Evolutionary conservation across 306 rosid species (phyloP).

Genomic region (Quercus suber): DNA sequence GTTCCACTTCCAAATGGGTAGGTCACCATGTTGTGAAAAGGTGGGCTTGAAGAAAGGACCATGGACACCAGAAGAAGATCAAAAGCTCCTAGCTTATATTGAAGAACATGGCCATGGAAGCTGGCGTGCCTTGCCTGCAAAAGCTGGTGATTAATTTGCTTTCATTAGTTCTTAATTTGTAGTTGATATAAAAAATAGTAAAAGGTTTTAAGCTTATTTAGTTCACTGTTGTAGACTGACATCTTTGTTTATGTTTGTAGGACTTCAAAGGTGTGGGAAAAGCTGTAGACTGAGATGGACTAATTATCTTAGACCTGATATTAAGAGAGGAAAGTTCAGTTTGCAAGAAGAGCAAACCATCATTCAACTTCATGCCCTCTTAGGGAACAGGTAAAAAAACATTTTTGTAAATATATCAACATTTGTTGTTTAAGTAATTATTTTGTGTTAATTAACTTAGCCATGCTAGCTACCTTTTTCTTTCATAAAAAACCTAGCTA

Average conservation of each 20-base stretch:
- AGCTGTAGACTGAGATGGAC: constrained; percentile 99
- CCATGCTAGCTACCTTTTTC: background rate
- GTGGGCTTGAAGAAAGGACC: constrained; percentile 99
- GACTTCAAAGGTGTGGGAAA: constrained; percentile 98
- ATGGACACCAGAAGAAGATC: constrained; percentile 99
- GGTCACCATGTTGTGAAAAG: constrained; percentile 99
- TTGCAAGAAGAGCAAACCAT: constrained; percentile 98
- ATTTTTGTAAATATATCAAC: constrained; percentile 8
- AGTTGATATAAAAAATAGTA: background rate
- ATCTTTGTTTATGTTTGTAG: constrained; percentile 28
- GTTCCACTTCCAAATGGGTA: constrained; percentile 59
- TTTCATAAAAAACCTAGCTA: background rate
- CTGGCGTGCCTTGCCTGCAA: constrained; percentile 96
- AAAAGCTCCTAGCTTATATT: constrained; percentile 88
- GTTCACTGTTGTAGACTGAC: background rate
- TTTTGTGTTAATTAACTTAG: background rate
- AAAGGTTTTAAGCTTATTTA: background rate
- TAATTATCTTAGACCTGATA: constrained; percentile 94
- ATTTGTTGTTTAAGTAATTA: background rate
- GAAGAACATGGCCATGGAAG: constrained; percentile 99
- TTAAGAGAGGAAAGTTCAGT: constrained; percentile 97
- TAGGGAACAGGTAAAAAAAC: constrained; percentile 77
- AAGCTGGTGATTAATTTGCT: constrained; percentile 59
- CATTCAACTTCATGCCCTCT: constrained; percentile 97
- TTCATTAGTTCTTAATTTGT: background rate